A percentile compares a stretch with the other conserved stretches of the same genome.
phyloP scores from a whole-genome alignment of 257 asterid species.

The Henckelia pumila region DNA sequence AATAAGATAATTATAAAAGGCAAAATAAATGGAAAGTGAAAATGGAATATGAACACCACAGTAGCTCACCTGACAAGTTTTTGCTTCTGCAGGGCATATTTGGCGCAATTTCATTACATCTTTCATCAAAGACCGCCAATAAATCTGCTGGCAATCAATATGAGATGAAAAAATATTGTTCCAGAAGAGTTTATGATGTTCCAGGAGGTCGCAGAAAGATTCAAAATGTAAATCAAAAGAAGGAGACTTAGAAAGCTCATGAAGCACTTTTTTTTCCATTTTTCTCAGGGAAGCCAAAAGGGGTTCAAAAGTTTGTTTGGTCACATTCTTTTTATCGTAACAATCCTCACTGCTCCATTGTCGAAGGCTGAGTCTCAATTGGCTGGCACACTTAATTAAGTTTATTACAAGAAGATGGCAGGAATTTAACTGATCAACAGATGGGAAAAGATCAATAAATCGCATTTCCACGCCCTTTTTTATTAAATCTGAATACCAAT shows the following conservation, averaged over 20 bases:
- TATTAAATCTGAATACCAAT: constrained; percentile 42
- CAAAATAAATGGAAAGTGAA: constrained; percentile 9
- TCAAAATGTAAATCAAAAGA: constrained; percentile 54
- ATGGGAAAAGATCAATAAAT: constrained; percentile 36
- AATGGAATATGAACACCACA: constrained; percentile 21
- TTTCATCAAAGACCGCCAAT: constrained; percentile 61
- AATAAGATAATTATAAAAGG: not conserved
- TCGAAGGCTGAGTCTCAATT: constrained; percentile 64
- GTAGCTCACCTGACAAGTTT: constrained; percentile 54
- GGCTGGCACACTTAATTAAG: constrained; percentile 47
- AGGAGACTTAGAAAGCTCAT: constrained; percentile 48
- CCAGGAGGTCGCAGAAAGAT: constrained; percentile 58
- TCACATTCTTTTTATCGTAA: constrained; percentile 23
- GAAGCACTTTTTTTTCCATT: constrained; percentile 66
- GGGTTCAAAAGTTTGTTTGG: constrained; percentile 33
- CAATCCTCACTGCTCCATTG: constrained; percentile 71
- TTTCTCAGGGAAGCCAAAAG: constrained; percentile 46
- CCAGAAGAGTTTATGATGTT: constrained; percentile 78
- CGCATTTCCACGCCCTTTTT: constrained; percentile 47
- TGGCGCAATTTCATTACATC: constrained; percentile 40
- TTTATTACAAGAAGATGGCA: constrained; percentile 37
- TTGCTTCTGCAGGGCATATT: constrained; percentile 54
- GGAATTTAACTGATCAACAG: constrained; percentile 39
- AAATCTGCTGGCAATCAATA: constrained; percentile 46
- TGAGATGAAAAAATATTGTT: constrained; percentile 42